phyloP scores from a whole-genome alignment of 2,329 filamentous ascomycete genomes.

The Xylariaceae sp. region DNA sequence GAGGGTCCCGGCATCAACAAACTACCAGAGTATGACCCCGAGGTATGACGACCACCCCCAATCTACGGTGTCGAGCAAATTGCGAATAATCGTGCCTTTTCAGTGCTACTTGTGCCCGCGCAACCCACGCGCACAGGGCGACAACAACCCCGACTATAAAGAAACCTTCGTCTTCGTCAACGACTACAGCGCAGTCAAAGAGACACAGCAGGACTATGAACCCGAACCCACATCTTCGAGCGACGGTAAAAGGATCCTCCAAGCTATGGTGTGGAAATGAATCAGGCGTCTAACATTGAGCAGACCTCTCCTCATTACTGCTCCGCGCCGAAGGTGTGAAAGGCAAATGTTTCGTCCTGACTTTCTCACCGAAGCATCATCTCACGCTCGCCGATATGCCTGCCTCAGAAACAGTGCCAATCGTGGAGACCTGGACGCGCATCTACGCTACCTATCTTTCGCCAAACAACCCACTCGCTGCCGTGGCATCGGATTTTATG shows the following conservation, averaged over 20 bases:
- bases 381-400: slow-evolving; percentile 89
- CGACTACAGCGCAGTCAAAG: slow-evolving; percentile 95
- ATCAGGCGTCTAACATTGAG: not conserved
- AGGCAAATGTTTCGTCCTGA: slow-evolving; percentile 95
- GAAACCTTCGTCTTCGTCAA: slow-evolving; percentile 94
- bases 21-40: slow-evolving; percentile 78
- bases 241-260: slow-evolving; percentile 31
- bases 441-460: slow-evolving; percentile 83
- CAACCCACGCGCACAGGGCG: slow-evolving; percentile 84
- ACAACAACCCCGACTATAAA: slow-evolving; percentile 80
- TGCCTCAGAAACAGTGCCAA: slow-evolving; percentile 71
- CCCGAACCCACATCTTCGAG: slow-evolving; percentile 38
- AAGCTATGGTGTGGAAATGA: not conserved
- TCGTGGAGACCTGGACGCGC: slow-evolving; percentile 86
- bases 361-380: slow-evolving; percentile 88
- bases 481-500: slow-evolving; percentile 39
- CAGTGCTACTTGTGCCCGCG: slow-evolving; percentile 95
- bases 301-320: slow-evolving; percentile 71
- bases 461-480: slow-evolving; percentile 62
- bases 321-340: slow-evolving; percentile 83
- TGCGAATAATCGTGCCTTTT: not conserved
- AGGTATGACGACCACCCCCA: slow-evolving; percentile 39
- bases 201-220: slow-evolving; percentile 78
- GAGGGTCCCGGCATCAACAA: slow-evolving; percentile 66
- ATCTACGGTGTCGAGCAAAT: slow-evolving; percentile 3